Evolutionary conservation across 768 basidiomycete genomes (phyloP).

Genomic region (Rhizopogon sp.): DNA sequence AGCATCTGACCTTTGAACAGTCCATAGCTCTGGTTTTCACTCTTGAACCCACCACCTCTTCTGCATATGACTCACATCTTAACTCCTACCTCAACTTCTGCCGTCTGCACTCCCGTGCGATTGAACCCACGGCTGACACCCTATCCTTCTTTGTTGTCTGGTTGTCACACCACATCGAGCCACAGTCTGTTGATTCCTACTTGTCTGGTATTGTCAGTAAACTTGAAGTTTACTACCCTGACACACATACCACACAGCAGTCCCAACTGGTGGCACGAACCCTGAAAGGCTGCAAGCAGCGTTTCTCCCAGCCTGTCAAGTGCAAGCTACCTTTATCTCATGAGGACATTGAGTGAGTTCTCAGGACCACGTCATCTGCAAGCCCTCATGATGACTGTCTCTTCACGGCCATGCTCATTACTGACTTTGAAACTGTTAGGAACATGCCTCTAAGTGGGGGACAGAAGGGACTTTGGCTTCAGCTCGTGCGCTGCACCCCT

Average conservation of each 20-base stretch:
- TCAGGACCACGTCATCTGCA: too few relatives aligned
- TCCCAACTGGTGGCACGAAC: not conserved
- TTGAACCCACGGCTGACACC: conserved; percentile 33
- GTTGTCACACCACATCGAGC: conserved; percentile 32
- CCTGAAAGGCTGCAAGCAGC: not conserved
- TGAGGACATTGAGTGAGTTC: not conserved
- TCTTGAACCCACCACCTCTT: conserved; percentile 19
- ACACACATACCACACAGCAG: conserved; percentile 13
- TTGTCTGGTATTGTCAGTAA: conserved; percentile 33
- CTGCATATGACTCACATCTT: conserved; percentile 31
- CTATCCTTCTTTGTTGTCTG: conserved; percentile 31
- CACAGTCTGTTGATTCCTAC: conserved; percentile 29
- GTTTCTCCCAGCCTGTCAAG: not conserved
- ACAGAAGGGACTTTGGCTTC: too few relatives aligned
- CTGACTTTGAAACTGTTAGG: not conserved
- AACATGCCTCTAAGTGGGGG: too few relatives aligned
- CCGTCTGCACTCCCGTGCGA: conserved; percentile 22
- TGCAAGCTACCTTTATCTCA: not conserved
- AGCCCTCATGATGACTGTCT: not conserved
- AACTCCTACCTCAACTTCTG: conserved; percentile 35
- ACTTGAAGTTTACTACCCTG: conserved; percentile 24
- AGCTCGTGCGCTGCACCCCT: too few relatives aligned
- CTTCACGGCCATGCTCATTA: not conserved
- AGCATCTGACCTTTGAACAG: conserved; percentile 12
- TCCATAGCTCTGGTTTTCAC: conserved; percentile 28